phyloP scores from a whole-genome alignment of 1,139 yeast species.

The Hansenula sp. region DNA sequence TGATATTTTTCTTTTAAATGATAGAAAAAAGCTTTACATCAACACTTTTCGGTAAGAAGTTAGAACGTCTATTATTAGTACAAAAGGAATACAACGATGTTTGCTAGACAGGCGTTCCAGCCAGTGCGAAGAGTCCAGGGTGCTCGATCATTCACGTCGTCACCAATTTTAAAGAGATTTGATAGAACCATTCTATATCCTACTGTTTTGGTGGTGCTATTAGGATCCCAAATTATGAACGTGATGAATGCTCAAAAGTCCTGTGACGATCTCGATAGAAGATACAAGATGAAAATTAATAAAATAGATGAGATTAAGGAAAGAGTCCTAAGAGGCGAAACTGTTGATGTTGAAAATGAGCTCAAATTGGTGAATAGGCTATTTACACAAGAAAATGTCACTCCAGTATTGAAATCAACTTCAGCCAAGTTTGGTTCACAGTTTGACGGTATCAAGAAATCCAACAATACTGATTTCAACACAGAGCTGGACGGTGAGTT shows the following conservation, averaged over 20 bases:
- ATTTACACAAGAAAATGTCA: conserved; percentile 20
- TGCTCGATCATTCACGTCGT: not conserved
- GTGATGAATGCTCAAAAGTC: conserved; percentile 35
- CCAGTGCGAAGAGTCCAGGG: too few species aligned
- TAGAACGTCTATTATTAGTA: too few species aligned
- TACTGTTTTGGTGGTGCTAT: conserved; percentile 25
- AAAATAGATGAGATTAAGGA: conserved; percentile 27
- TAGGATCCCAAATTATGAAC: conserved; percentile 30
- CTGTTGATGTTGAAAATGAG: conserved; percentile 26
- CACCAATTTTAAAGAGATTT: conserved; percentile 11
- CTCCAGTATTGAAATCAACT: not conserved
- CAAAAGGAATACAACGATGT: too few species aligned
- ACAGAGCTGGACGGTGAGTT: conserved; percentile 2
- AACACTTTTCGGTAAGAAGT: too few species aligned
- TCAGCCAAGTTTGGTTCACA: conserved; percentile 1
- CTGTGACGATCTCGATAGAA: conserved; percentile 33
- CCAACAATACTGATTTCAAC: not conserved
- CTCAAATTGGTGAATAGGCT: conserved; percentile 28
- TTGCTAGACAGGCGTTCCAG: too few species aligned
- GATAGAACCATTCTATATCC: conserved; percentile 29
- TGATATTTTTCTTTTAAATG: too few species aligned
- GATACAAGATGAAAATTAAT: conserved; percentile 27
- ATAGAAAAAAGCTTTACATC: too few species aligned
- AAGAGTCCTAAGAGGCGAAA: conserved; percentile 23
- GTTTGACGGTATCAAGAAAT: conserved; percentile 4